Evolutionary conservation across 2,329 filamentous ascomycete genomes (phyloP).

Genomic region (Pseudogymnoascus sp.): DNA sequence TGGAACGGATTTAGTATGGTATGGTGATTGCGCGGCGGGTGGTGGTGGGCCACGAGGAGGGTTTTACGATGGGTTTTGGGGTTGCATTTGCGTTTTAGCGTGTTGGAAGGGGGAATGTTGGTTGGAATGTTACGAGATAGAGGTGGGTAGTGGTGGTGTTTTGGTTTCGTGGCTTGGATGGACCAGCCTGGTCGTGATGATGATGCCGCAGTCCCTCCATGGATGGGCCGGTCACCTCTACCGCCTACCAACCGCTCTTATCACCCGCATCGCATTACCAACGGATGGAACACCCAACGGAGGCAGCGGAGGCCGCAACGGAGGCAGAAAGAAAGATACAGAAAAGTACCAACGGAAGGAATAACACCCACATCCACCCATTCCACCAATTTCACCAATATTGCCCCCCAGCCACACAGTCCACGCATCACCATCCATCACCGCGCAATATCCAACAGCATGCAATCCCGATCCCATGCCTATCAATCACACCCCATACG

Average conservation of each 20-base stretch:
- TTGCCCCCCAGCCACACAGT: background rate
- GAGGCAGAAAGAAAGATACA: background rate
- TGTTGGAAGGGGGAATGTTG: background rate
- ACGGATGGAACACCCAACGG: background rate
- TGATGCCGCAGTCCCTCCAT: background rate
- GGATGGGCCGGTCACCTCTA: background rate
- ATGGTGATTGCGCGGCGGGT: background rate
- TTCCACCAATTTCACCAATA: background rate
- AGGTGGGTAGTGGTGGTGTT: no score
- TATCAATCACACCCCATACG: background rate
- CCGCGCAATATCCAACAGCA: background rate
- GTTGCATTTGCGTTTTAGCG: background rate
- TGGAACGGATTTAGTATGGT: background rate
- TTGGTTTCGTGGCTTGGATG: background rate
- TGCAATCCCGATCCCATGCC: background rate
- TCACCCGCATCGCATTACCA: background rate
- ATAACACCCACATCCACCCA: background rate
- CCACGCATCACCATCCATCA: background rate
- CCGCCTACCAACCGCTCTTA: background rate
- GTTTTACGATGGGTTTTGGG: background rate
- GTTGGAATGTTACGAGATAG: background rate
- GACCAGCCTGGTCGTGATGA: background rate
- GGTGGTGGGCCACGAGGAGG: background rate
- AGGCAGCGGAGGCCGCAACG: background rate
- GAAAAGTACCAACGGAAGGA: background rate